Evolutionary conservation across 176 grass and related monocot genomes (phyloP).

Genomic region (Poa pratensis): DNA sequence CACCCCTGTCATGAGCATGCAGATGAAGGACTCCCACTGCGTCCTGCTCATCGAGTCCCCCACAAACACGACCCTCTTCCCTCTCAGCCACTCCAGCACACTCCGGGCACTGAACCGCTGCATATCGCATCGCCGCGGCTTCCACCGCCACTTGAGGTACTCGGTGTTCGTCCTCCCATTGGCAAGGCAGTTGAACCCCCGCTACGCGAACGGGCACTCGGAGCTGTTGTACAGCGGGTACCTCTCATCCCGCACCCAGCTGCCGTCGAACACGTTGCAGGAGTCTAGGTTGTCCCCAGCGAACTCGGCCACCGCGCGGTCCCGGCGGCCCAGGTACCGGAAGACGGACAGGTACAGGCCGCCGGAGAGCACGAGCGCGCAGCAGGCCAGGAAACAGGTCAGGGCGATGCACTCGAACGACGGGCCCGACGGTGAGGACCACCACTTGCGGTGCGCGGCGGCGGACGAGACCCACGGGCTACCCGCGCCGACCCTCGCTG

Average conservation of each 20-base stretch:
- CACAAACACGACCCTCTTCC: conserved; percentile 85
- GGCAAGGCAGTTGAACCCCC: conserved; percentile 93
- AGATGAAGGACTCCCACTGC: conserved; percentile 98
- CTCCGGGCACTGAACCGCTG: conserved; percentile 56
- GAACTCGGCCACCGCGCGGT: conserved; percentile 46
- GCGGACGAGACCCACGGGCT: conserved; percentile 58
- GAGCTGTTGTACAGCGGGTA: conserved; percentile 90
- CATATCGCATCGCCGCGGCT: conserved; percentile 71
- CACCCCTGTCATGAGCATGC: conserved; percentile 93
- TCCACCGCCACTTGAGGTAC: conserved; percentile 97
- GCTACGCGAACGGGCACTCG: conserved; percentile 78
- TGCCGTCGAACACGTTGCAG: conserved; percentile 84
- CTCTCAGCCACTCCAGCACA: conserved; percentile 69
- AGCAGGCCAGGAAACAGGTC: conserved; percentile 59
- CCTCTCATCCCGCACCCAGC: conserved; percentile 69
- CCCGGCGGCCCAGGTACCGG: conserved; percentile 60
- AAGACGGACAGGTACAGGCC: conserved; percentile 63
- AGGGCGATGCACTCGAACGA: conserved; percentile 60
- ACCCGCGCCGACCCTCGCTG: conserved; percentile 53
- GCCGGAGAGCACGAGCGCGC: conserved; percentile 60
- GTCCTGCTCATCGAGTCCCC: conserved; percentile 97
- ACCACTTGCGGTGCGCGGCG: conserved; percentile 73
- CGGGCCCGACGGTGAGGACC: conserved; percentile 37
- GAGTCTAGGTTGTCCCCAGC: conserved; percentile 29
- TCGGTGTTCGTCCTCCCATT: conserved; percentile 80